Evolutionary conservation across 2,329 filamentous ascomycete genomes (phyloP).

Genomic region (Knufia fluminis): DNA sequence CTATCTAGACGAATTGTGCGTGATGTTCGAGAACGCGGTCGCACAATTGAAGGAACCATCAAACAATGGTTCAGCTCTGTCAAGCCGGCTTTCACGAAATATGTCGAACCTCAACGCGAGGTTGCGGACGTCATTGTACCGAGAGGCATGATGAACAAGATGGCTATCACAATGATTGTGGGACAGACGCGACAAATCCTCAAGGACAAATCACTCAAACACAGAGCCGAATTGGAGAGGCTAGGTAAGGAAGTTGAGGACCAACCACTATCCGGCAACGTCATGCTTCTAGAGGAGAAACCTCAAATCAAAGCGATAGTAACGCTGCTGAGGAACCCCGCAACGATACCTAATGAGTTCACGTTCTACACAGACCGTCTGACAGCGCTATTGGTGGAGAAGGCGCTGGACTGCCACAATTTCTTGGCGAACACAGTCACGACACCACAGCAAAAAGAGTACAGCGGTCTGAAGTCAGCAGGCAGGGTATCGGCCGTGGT

Average conservation of each 20-base stretch:
- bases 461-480: slow-evolving; percentile 60
- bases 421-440: slow-evolving; percentile 56
- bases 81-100: slow-evolving; percentile 94
- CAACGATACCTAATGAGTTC: slow-evolving; percentile 77
- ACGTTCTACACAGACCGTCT: slow-evolving; percentile 96
- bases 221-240: slow-evolving; percentile 67
- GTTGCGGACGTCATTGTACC: slow-evolving; percentile 78
- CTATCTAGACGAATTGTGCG: slow-evolving; percentile 76
- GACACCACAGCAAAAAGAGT: slow-evolving; percentile 62
- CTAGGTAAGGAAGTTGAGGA: slow-evolving; percentile 65
- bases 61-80: slow-evolving; percentile 97
- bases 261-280: slow-evolving; percentile 63
- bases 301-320: slow-evolving; percentile 80
- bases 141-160: slow-evolving; percentile 84
- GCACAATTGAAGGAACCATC: slow-evolving; percentile 89
- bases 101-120: slow-evolving; percentile 81
- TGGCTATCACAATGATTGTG: slow-evolving; percentile 86
- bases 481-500: slow-evolving; percentile 79
- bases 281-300: slow-evolving; percentile 65
- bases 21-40: slow-evolving; percentile 78
- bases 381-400: slow-evolving; percentile 73
- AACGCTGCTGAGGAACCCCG: slow-evolving; percentile 75
- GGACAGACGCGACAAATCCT: slow-evolving; percentile 87
- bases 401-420: slow-evolving; percentile 63
- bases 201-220: slow-evolving; percentile 72